Evolutionary conservation across 2,329 filamentous ascomycete species (phyloP), one percentile per base, ranked within the genome.

Genomic region (Xylariaceae sp.): DNA sequence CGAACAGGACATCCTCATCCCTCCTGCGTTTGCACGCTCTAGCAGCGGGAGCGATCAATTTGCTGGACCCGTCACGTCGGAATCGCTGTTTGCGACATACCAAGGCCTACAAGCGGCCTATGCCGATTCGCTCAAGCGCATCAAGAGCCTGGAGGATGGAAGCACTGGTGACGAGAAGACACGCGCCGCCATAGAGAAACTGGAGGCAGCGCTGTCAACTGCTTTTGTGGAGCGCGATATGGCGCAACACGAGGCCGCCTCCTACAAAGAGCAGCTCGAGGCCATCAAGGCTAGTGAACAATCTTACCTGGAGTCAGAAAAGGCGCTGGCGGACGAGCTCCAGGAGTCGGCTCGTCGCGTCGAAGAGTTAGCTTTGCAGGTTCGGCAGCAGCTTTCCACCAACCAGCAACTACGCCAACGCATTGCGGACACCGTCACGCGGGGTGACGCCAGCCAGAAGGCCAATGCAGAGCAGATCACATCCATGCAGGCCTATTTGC

Each of bases 381-480:
- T 96, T 16, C 81, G 83, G 40, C 71, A 80, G 40, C 90, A 96
- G 62, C 73, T 97, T 29, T 69, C 80, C n/a, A 76, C 76, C 21
- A 97, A 97, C 61, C 72, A 76, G 26, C 71, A 76, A 18, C 71
- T 98, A 34, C 83, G 88, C 40, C 70, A 76, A 40, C 84, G 90
- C 29, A 78, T 98, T 2, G 70, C 82, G 5, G 77, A 85, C 14
- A 88, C 89, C 1, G 85, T 97, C 26, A 70, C 78, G 36, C 85
- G 88, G 47, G 89, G 90, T 41, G 90, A 97, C 54, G 73, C 74
- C 21, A 87, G 92, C 53, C 89, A 94, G 59, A 81, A 82, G 55
- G 68, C 80, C 43, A 94, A 88, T 46, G 85, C 85, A 11, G 73
- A 79, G 36, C 84, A 86, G 54, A 95, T 98, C 59, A 86, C 86